Evolutionary conservation across 2,329 filamentous ascomycete species (phyloP).

Genomic region (Fusarium gaditjirri): DNA sequence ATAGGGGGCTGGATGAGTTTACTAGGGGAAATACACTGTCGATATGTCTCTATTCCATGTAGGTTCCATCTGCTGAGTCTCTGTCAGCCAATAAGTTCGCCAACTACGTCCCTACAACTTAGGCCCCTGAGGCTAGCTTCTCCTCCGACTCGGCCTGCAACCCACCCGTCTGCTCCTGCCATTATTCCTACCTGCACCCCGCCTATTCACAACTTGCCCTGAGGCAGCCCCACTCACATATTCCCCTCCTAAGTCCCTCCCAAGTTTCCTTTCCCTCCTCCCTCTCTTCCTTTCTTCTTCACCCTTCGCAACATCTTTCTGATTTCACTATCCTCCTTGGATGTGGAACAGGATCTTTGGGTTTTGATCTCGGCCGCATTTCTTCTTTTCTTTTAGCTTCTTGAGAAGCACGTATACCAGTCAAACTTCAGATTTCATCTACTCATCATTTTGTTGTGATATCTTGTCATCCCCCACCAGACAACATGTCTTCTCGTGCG

Average conservation of each 20-base stretch:
- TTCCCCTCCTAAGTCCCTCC: conserved; percentile 7
- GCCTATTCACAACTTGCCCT: background rate
- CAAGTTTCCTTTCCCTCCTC: conserved; percentile 5
- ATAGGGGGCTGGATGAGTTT: background rate
- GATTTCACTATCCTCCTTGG: conserved; percentile 21
- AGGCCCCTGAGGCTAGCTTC: background rate
- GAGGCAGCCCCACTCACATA: conserved; percentile 11
- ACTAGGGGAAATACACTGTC: background rate
- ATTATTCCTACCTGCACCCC: background rate
- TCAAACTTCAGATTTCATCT: conserved; percentile 16
- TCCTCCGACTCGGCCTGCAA: conserved; percentile 5
- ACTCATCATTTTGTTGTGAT: conserved; percentile 26
- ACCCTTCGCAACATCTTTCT: conserved; percentile 21
- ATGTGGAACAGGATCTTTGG: conserved; percentile 22
- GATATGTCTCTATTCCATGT: background rate
- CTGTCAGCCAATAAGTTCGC: background rate
- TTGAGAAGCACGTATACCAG: conserved; percentile 6
- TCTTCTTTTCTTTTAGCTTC: conserved; percentile 25
- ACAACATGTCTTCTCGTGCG: conserved; percentile 53
- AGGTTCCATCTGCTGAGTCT: background rate
- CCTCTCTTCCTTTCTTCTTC: conserved; percentile 1
- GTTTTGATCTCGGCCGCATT: conserved; percentile 29
- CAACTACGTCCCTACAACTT: conserved; percentile 11
- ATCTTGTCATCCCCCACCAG: background rate
- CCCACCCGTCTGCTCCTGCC: conserved; percentile 19